Base-by-base conservation (phyloP, 106 monocot genomes). In the Platanthera guangdongensis region DNA sequence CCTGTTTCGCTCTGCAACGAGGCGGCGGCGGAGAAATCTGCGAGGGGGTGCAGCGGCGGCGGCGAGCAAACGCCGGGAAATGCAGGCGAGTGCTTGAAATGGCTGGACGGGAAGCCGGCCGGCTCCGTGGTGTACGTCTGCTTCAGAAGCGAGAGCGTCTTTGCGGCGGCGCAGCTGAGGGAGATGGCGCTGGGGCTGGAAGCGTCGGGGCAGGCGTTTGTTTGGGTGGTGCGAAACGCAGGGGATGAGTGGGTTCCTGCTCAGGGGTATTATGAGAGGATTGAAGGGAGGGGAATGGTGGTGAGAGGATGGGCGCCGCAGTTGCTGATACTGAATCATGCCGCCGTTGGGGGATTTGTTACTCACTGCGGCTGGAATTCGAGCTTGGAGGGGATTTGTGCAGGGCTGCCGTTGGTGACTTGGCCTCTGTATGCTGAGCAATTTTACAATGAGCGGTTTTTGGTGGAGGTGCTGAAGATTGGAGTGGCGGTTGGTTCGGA, bases 1-100 rank as follows among this genome's bases (percentile, higher is more conserved):
- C 87, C 87, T 7, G 51, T 85, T 39, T 50, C 54, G 7, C 72
- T 84, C 6, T 28, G 75, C 76, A 78, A 81, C 51, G 7, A 15
- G 10, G 75, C 74, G 9, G 12, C 0, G 5, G 25, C n/a, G 28
- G 52, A 65, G 16, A 5, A 6, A 59, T 59, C 39, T 18, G 59
- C 11, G 59, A 16, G 59, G 59, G 16, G 57, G 15, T 0, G 57
- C 22, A 0, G 57, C 22, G 25, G 25, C 13, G 64, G 28, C 25
- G 64, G 22, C 1, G 4, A 65, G 5, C 53, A 10, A 9, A 9
- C 4, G 12, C 53, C 0, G 12, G 12, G 53, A 14, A 2, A 14
- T 9, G 53, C 9, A 18, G n/a, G 16, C 39, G 10, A 47, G 57
- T 46, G 59, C 69, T 14, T 83, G 46, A 25, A 3, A 1, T 88